Evolutionary conservation across 106 monocot species (phyloP), one percentile per base, ranked within the genome.

Genomic region (Amphibolis antarctica): DNA sequence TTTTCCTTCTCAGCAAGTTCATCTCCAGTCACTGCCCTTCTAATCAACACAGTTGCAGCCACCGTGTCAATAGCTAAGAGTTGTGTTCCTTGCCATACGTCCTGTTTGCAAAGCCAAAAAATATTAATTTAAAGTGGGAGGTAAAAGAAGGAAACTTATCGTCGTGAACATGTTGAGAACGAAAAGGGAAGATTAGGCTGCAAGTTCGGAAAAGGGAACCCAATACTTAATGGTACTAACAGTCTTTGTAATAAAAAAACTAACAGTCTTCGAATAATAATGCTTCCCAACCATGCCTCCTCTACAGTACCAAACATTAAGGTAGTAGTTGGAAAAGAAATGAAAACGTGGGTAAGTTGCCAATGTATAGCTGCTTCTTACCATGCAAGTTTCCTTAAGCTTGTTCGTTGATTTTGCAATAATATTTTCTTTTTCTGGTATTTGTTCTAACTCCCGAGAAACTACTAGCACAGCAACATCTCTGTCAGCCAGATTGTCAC

Each of bases 61-160:
- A 59, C 86, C 24, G 80, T 77, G 74, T 96, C 96, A 62, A 90
- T 82, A 55, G 86, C 90, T 66, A 96, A 75, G n/a, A 96, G 77
- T 66, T 96, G 96, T 62, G 90, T 90, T 76, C 96, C 96, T 69
- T 96, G 96, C 86, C 68, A 86, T 23, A 96, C 80, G 76, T 89
- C 90, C 96, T 96, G 62, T 24, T 62, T 55, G 42, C 55, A 59
- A 55, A 65, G 45, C 13, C 3, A 45, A 4, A 49, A 49, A 49
- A 49, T 36, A 4, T 36, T 36, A 2, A 36, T 7, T 2, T 36
- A 36, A 36, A 2, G 7, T 36, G 36, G 7, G 36, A 36, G 36
- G 2, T 36, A 36, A 36, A 36, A 36, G 36, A 36, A 36, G 36
- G 36, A 7, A 36, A 36, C 36, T 36, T 36, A n/a, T n/a, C n/a